A percentile compares a stretch with the other conserved stretches of the same genome.
These are phyloP conservation scores for Trichoderma sp. DNA, from an alignment of 2,329 filamentous ascomycete genomes.

Conservation along the genomic window DNA sequence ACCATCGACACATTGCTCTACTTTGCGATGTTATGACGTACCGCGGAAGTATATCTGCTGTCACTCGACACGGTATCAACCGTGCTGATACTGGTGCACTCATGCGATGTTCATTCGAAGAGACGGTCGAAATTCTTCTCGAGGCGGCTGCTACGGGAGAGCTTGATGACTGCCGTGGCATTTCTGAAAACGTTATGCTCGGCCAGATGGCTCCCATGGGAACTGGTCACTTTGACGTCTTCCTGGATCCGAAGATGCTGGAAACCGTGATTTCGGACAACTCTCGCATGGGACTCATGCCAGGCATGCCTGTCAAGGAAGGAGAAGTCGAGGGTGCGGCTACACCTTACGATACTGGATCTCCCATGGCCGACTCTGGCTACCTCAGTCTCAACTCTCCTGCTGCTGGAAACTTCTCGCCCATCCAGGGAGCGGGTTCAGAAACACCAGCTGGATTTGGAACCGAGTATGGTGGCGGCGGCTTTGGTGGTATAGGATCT, in stretches of 20 bases:
- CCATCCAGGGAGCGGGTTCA: constrained; percentile 74
- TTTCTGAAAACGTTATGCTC: constrained; percentile 98
- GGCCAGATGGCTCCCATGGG: constrained; percentile 97
- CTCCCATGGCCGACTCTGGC: constrained; percentile 73
- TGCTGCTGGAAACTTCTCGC: constrained; percentile 69
- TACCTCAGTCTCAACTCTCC: constrained; percentile 65
- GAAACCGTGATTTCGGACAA: constrained; percentile 94
- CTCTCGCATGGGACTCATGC: constrained; percentile 79
- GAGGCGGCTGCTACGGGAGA: constrained; percentile 94
- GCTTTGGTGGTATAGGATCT: constrained; percentile 51
- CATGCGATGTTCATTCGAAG: constrained; percentile 99
- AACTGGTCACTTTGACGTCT: constrained; percentile 92
- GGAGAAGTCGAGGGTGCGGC: constrained; percentile 78
- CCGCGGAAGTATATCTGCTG: constrained; percentile 88
- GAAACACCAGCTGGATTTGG: constrained; percentile 68
- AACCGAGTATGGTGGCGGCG: constrained; percentile 57
- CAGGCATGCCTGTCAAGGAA: constrained; percentile 75
- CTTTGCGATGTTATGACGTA: constrained; percentile 98
- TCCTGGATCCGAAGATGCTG: constrained; percentile 92
- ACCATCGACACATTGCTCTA: constrained; percentile 93
- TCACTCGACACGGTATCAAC: constrained; percentile 98
- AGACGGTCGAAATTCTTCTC: constrained; percentile 96
- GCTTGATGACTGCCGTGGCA: constrained; percentile 94
- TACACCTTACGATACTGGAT: constrained; percentile 90
- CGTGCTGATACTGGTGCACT: constrained; percentile 94